These are phyloP conservation scores for Ogataea pini DNA, from an alignment of 805 yeast genomes.

Conservation along the genomic window DNA sequence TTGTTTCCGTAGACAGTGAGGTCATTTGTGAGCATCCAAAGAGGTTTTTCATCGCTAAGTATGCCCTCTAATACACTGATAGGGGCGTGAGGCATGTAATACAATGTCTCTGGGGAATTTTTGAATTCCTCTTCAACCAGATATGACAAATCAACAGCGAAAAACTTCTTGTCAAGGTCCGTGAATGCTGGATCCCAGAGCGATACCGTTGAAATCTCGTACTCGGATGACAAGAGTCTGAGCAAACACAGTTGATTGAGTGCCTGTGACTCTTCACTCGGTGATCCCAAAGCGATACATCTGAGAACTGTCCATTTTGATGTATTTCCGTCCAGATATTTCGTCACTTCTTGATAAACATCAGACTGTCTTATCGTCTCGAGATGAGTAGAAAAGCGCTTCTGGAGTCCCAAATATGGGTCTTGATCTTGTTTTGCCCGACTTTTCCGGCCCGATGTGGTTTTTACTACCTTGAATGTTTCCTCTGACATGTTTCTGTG, in stretches of 20 bases:
- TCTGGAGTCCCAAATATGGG: not conserved
- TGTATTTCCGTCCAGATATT: slow-evolving; percentile 11
- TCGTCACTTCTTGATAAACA: slow-evolving; percentile 13
- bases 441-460: not conserved
- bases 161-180: slow-evolving; percentile 23
- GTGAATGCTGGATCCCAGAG: slow-evolving; percentile 37
- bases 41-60: slow-evolving; percentile 24
- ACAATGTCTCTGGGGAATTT: slow-evolving; percentile 14
- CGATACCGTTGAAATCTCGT: slow-evolving; percentile 19
- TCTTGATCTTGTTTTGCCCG: not conserved
- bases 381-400: slow-evolving; percentile 3
- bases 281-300: slow-evolving; percentile 36
- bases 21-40: slow-evolving; percentile 34
- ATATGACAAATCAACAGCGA: slow-evolving; percentile 17
- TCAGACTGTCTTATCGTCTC: slow-evolving; percentile 9
- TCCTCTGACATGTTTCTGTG: not conserved
- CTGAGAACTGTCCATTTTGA: slow-evolving; percentile 18
- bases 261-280: slow-evolving; percentile 25
- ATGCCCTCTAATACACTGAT: slow-evolving; percentile 31
- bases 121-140: slow-evolving; percentile 18
- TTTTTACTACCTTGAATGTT: not conserved
- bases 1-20: slow-evolving; percentile 31
- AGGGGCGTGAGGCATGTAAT: slow-evolving; percentile 39
- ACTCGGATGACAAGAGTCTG: slow-evolving; percentile 15
- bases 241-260: slow-evolving; percentile 33